Evolutionary conservation across 768 basidiomycete species (phyloP), one percentile per base, ranked within the genome.

Genomic region (Panaeolus cyanescens): DNA sequence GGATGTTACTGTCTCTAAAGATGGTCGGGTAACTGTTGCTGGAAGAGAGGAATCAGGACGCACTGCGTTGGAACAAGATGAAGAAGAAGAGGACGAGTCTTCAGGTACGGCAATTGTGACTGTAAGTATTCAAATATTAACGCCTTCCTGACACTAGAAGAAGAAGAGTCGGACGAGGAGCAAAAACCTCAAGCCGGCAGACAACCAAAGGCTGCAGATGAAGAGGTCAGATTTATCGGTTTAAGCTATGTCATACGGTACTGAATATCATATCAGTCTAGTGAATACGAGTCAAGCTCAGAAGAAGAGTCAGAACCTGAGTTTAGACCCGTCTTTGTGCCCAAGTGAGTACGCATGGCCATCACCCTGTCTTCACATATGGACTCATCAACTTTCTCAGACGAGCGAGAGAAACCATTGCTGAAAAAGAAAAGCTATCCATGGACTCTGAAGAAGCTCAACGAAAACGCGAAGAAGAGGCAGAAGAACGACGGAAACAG

Each of bases 291-390:
- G 69, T 84, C 82, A n/a, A 88, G 87, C 55, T 91, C 88, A 0
- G 85, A 82, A 39, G 92, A 93, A 68, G 92, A 92, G 60, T 87
- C 89, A 4, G 90, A 91, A 72, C 77, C 86, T 5, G 85, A 89
- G 64, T 95, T 96, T 74, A 82, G 96, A 64, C 97, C 97, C 2
- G 91, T 96, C 0, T 99, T 98, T 73, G 86, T 99, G 17, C 92
- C 92, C 58, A 99, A 99, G 96, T 96, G 71, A 61, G 90, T 75
- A 54, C 2, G 33, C 39, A 28, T 28, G 31, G 30, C 22, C 17
- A 19, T 53, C 55, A 50, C 40, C 17, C 56, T 33, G 13, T 53
- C 25, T 55, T 22, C 32, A 15, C 30, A 34, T 25, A 50, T 60
- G 58, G 15, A 55, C 64, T 65, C 58, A 55, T 54, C 59, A 34